Conservation (phyloP, 2,329 filamentous ascomycete genomes). For the Magnaporthales sp. region DNA sequence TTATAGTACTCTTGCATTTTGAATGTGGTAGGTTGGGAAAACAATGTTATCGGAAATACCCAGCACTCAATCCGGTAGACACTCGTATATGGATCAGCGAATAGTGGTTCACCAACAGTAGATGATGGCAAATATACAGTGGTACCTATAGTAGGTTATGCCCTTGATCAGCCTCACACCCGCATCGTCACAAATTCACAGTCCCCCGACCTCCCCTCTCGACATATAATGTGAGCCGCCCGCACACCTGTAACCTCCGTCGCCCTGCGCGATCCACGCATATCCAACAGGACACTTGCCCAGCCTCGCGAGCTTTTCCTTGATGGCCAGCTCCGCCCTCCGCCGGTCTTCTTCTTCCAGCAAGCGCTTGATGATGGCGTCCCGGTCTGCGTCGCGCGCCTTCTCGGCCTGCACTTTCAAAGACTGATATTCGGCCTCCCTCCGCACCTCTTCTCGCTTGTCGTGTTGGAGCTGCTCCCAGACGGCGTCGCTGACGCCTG, state of each 20-base stretch:
- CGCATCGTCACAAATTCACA: not conserved
- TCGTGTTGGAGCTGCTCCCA: slow-evolving; percentile 54
- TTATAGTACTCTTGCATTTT: not conserved
- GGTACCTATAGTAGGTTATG: no score
- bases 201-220: slow-evolving; percentile 21
- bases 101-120: no score
- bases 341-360: slow-evolving; percentile 27
- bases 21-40: no score
- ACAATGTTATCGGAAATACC: no score
- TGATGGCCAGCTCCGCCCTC: slow-evolving; percentile 27
- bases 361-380: slow-evolving; percentile 26
- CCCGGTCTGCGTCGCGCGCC: slow-evolving; percentile 21
- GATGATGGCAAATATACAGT: no score
- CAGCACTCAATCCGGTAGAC: no score
- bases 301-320: slow-evolving; percentile 35
- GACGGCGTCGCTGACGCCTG: slow-evolving; percentile 47
- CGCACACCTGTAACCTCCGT: slow-evolving; percentile 50
- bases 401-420: slow-evolving; percentile 19
- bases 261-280: slow-evolving; percentile 49
- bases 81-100: no score
- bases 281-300: slow-evolving; percentile 50
- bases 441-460: slow-evolving; percentile 25
- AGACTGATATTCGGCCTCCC: slow-evolving; percentile 26
- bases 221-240: slow-evolving; percentile 50
- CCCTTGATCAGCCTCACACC: no score